Evolutionary conservation across 2,329 filamentous ascomycete genomes (phyloP).

Genomic region (Penicillium oxalicum): DNA sequence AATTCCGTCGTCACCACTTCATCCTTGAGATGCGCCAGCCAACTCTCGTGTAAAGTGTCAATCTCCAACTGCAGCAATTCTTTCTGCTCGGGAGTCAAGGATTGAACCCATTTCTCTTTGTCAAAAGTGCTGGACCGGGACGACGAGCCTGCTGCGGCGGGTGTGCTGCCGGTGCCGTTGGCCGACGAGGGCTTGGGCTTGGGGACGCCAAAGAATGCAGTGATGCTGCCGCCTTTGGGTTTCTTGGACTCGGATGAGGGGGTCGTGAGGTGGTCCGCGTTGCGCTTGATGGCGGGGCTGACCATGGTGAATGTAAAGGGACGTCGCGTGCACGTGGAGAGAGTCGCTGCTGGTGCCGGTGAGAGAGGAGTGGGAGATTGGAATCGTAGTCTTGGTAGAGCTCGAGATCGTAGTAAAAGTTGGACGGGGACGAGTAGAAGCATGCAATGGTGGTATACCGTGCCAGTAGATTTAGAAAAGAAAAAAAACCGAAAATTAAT

Average conservation of each 20-base stretch:
- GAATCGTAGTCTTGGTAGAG: neutral
- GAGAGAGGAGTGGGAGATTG: neutral
- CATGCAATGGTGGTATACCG: too few species aligned
- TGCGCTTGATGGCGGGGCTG: constrained; percentile 55
- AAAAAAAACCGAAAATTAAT: too few species aligned
- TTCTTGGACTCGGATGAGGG: constrained; percentile 58
- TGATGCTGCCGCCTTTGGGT: constrained; percentile 68
- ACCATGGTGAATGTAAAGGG: constrained; percentile 18
- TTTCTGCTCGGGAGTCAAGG: constrained; percentile 73
- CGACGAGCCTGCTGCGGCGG: constrained; percentile 7
- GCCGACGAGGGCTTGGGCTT: constrained; percentile 41
- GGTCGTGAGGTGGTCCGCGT: constrained; percentile 47
- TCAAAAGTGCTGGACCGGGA: constrained; percentile 58
- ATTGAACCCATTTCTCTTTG: constrained; percentile 82
- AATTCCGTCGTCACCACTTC: constrained; percentile 76
- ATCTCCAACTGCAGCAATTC: constrained; percentile 82
- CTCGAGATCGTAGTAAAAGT: too few species aligned
- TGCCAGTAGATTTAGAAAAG: too few species aligned
- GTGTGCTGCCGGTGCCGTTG: neutral
- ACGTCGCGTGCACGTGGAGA: neutral
- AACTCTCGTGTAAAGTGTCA: constrained; percentile 82
- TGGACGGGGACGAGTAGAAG: too few species aligned
- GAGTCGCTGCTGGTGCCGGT: neutral
- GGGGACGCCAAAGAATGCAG: constrained; percentile 76
- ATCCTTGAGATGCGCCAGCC: constrained; percentile 83